phyloP scores from a whole-genome alignment of 169 alveolate genomes.

The Cryptosporidium viatorum region DNA sequence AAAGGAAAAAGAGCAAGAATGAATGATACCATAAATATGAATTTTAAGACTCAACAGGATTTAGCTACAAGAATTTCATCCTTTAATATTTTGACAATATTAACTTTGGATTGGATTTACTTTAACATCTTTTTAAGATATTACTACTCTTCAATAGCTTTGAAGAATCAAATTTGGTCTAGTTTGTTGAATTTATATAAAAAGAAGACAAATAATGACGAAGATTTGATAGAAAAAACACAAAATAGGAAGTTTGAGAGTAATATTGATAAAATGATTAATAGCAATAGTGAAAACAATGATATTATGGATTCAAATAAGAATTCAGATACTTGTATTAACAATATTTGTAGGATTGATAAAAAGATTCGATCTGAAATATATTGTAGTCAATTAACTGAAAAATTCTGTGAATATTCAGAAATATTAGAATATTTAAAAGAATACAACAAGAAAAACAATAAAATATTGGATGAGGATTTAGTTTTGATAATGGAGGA shows the following conservation, averaged over 20 bases:
- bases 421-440: neutral
- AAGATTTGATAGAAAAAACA: neutral
- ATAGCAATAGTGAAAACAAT: too few relatives aligned
- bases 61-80: constrained; percentile 39
- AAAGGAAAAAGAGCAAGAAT: constrained; percentile 20
- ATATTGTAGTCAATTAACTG: neutral
- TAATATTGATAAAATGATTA: too few relatives aligned
- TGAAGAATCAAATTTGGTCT: constrained; percentile 7
- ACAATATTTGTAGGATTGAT: neutral
- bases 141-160: constrained; percentile 3
- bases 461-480: neutral
- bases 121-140: neutral
- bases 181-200: neutral
- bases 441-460: neutral
- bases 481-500: neutral
- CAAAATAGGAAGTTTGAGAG: neutral
- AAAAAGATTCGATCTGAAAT: neutral
- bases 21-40: constrained; percentile 19
- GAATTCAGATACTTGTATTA: neutral
- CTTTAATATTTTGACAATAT: constrained; percentile 4
- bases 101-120: constrained; percentile 55
- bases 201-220: neutral
- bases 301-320: too few relatives aligned
- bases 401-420: neutral
- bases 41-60: constrained; percentile 28